A percentile compares a stretch with the other conserved stretches of the same genome.
These are phyloP conservation scores for Tylopilus subfusipes DNA, from an alignment of 768 basidiomycete genomes.

Conservation along the genomic window DNA sequence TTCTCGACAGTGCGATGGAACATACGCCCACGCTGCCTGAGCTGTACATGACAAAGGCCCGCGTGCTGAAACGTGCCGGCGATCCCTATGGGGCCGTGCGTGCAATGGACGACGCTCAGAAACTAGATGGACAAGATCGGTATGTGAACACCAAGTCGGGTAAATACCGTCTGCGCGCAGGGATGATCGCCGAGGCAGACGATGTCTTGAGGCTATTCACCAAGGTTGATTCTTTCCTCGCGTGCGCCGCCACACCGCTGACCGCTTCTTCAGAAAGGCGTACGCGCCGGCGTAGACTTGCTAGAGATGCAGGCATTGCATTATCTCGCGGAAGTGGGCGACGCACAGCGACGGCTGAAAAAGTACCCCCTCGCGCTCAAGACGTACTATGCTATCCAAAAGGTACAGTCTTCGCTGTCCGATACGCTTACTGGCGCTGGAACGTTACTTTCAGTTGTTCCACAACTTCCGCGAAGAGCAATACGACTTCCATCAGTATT, in stretches of 20 bases:
- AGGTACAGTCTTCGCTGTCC: slow-evolving; percentile 41
- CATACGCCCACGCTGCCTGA: slow-evolving; percentile 97
- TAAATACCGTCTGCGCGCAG: slow-evolving; percentile 86
- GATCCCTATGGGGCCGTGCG: slow-evolving; percentile 73
- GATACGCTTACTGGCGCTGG: slow-evolving; percentile 1
- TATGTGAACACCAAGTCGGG: slow-evolving; percentile 93
- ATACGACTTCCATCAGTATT: slow-evolving; percentile 97
- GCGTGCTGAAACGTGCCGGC: slow-evolving; percentile 82
- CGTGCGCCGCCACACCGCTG: slow-evolving; percentile 1
- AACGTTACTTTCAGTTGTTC: slow-evolving; percentile 53
- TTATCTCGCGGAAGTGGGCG: slow-evolving; percentile 80
- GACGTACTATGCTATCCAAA: slow-evolving; percentile 71
- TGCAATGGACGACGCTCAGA: slow-evolving; percentile 75
- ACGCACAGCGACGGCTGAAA: slow-evolving; percentile 60
- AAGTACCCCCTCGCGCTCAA: slow-evolving; percentile 80
- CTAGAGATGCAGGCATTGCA: slow-evolving; percentile 95
- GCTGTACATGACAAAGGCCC: slow-evolving; percentile 75
- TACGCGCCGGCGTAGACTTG: slow-evolving; percentile 73
- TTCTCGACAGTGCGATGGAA: slow-evolving; percentile 60
- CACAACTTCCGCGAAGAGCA: slow-evolving; percentile 91
- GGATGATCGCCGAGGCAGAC: slow-evolving; percentile 71
- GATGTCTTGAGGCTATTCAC: slow-evolving; percentile 83
- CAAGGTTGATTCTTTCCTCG: slow-evolving; percentile 53
- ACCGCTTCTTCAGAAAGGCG: slow-evolving; percentile 72
- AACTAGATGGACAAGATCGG: slow-evolving; percentile 90